These are phyloP conservation scores for Boletus holoroseus DNA, from an alignment of 1,284 basidiomycete species.

Conservation along the genomic window DNA sequence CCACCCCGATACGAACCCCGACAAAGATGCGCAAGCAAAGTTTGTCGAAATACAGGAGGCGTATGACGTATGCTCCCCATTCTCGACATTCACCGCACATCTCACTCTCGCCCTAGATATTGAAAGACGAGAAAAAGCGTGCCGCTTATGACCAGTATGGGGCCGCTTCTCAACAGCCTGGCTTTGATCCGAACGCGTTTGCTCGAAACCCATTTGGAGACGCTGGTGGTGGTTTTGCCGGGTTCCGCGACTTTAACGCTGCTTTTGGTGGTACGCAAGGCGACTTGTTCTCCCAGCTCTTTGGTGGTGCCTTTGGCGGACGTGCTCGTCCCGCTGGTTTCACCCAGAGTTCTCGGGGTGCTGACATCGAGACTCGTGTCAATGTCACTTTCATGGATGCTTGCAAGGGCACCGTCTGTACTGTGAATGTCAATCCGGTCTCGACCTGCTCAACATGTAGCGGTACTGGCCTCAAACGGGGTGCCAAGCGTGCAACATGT, in stretches of 20 bases:
- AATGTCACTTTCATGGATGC: constrained; percentile 88
- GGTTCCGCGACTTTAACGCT: constrained; percentile 64
- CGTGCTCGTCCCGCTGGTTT: constrained; percentile 45
- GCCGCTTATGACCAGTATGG: constrained; percentile 94
- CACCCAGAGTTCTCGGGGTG: constrained; percentile 61
- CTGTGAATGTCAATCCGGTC: constrained; percentile 77
- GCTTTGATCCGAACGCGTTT: constrained; percentile 88
- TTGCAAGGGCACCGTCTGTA: constrained; percentile 82
- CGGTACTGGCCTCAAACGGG: constrained; percentile 83
- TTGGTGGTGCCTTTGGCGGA: constrained; percentile 62
- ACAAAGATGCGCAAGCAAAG: constrained; percentile 84
- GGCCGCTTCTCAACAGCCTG: constrained; percentile 86
- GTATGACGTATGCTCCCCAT: constrained; percentile 74
- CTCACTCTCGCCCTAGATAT: constrained; percentile 48
- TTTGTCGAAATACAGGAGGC: constrained; percentile 97
- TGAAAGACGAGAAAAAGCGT: constrained; percentile 93
- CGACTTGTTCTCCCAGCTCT: constrained; percentile 87
- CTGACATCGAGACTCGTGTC: constrained; percentile 79
- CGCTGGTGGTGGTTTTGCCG: constrained; percentile 56
- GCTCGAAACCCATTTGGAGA: constrained; percentile 43
- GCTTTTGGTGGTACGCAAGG: constrained; percentile 57
- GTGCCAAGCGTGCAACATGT: constrained; percentile 82
- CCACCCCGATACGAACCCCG: constrained; percentile 96
- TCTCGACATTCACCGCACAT: constrained; percentile 13
- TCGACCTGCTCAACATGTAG: constrained; percentile 82